Evolutionary conservation across 352 stramenopile genomes (phyloP).

Genomic region (Aphanomyces cochlioides): DNA sequence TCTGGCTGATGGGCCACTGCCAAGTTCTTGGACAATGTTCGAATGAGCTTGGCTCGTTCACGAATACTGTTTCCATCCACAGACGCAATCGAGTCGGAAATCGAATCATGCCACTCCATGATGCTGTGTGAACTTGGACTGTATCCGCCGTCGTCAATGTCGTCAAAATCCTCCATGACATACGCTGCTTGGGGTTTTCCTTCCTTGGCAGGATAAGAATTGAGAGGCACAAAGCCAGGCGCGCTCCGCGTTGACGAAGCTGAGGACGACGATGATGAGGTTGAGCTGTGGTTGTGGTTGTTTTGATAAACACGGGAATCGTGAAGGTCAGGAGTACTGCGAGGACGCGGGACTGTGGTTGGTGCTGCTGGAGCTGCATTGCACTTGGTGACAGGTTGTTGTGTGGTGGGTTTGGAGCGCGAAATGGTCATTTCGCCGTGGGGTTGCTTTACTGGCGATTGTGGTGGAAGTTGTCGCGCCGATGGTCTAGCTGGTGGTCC

Average conservation of each 20-base stretch:
- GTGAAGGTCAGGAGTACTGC: too few species aligned
- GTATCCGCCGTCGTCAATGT: not conserved
- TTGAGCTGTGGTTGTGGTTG: too few species aligned
- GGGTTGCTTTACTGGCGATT: not conserved
- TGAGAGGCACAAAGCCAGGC: not conserved
- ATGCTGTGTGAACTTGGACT: not conserved
- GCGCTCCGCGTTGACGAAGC: not conserved
- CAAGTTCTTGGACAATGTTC: conserved; percentile 1
- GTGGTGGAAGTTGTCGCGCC: not conserved
- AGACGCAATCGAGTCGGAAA: not conserved
- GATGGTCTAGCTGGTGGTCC: not conserved
- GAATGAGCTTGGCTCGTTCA: conserved; percentile 16
- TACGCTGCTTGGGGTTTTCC: not conserved
- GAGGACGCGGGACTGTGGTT: too few species aligned
- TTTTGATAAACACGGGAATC: too few species aligned
- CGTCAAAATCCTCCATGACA: not conserved
- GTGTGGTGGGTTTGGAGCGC: not conserved
- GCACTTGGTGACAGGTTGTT: not conserved
- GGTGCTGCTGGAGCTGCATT: not conserved
- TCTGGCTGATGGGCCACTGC: not conserved
- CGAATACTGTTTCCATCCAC: not conserved
- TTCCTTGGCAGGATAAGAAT: not conserved
- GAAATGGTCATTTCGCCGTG: not conserved
- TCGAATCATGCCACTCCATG: conserved; percentile 2
- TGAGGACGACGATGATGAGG: not conserved